phyloP scores from a whole-genome alignment of 192 early-diverging fungal genomes.

The Backusella liffmaniae region DNA sequence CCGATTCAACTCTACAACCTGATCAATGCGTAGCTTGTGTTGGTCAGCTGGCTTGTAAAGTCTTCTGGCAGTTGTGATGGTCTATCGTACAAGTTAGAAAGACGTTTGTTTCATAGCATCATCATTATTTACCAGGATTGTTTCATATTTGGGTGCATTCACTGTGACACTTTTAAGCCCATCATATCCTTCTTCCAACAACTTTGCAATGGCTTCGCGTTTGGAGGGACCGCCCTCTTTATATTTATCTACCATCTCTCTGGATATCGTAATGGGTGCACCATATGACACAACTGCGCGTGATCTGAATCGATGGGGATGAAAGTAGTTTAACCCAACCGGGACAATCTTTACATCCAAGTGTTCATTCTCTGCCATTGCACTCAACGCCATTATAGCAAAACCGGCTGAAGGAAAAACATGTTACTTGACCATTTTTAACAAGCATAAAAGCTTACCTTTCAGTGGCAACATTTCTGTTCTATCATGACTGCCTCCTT shows the following conservation, averaged over 20 bases:
- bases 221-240: constrained; percentile 77
- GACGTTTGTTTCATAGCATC: not conserved
- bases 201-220: constrained; percentile 71
- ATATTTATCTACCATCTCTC: constrained; percentile 80
- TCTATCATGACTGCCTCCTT: constrained; percentile 96
- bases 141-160: constrained; percentile 91
- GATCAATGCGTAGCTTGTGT: constrained; percentile 77
- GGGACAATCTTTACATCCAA: constrained; percentile 92
- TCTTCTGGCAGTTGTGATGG: constrained; percentile 86
- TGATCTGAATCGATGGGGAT: constrained; percentile 91
- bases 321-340: constrained; percentile 87
- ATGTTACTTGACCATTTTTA: not conserved
- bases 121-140: constrained; percentile 59
- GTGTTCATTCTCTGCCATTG: constrained; percentile 79
- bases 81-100: constrained; percentile 32
- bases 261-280: constrained; percentile 74
- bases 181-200: constrained; percentile 73
- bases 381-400: constrained; percentile 82
- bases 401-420: constrained; percentile 54
- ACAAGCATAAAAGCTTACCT: constrained; percentile 35
- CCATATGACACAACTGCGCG: constrained; percentile 95
- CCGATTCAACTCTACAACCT: constrained; percentile 86
- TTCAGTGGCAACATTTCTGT: constrained; percentile 94
- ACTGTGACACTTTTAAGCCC: constrained; percentile 84
- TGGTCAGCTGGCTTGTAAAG: constrained; percentile 81